These are phyloP conservation scores for Fraxinus sp. DNA, from an alignment of 305 asterid species.

Conservation along the genomic window DNA sequence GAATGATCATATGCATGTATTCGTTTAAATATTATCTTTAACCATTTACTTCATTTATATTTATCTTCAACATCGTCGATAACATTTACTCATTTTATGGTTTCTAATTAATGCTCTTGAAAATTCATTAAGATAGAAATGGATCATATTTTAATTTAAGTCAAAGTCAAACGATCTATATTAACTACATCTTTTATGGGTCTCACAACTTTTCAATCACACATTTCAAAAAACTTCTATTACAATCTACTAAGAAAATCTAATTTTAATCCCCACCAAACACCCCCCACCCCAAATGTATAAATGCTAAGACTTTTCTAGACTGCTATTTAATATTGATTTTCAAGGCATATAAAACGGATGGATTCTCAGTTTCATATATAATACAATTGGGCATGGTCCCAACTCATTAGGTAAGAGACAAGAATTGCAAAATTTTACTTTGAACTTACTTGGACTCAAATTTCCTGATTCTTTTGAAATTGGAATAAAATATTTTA, in stretches of 20 bases:
- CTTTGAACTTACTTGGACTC: constrained; percentile 43
- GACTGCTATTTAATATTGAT: constrained; percentile 28
- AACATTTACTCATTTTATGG: background rate
- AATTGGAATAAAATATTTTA: constrained; percentile 14
- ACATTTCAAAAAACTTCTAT: too few species aligned
- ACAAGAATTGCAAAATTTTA: constrained; percentile 48
- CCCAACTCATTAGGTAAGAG: constrained; percentile 46
- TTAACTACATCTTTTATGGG: too few species aligned
- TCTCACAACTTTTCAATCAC: too few species aligned
- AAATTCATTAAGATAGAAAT: too few species aligned
- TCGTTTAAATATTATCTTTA: background rate
- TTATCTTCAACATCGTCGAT: too few species aligned
- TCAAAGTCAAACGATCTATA: too few species aligned
- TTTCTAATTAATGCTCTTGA: background rate
- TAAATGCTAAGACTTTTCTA: constrained; percentile 29
- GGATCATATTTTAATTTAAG: background rate
- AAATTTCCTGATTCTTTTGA: background rate
- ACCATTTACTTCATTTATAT: too few species aligned
- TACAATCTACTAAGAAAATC: too few species aligned
- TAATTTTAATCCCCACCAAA: too few species aligned
- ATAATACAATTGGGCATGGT: constrained; percentile 34
- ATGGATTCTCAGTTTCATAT: constrained; percentile 24
- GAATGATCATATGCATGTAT: background rate
- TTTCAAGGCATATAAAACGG: constrained; percentile 27
- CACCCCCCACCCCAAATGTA: constrained; percentile 26